These are phyloP conservation scores for Stereocaulon alpinum DNA, from an alignment of 495 filamentous ascomycete genomes.

Conservation along the genomic window DNA sequence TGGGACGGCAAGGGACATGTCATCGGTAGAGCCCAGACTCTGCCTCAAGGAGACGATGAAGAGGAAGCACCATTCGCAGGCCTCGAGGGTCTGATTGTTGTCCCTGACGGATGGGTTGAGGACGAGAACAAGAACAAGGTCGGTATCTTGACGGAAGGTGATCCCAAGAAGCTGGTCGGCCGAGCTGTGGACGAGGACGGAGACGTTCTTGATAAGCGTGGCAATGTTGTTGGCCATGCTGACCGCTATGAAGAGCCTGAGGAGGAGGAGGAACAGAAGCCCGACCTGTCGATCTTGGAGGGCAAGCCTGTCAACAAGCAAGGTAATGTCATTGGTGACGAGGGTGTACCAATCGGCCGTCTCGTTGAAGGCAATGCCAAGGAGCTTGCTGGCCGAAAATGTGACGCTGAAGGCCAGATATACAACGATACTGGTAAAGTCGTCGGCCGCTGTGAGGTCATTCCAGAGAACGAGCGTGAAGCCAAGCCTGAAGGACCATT, in stretches of 20 bases:
- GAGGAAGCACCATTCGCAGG: conserved; percentile 54
- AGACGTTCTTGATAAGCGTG: conserved; percentile 52
- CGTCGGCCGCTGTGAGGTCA: conserved; percentile 63
- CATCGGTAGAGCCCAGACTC: conserved; percentile 47
- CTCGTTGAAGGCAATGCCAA: conserved; percentile 58
- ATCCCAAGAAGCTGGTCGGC: conserved; percentile 53
- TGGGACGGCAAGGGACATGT: conserved; percentile 50
- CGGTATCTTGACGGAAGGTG: conserved; percentile 49
- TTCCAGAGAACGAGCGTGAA: conserved; percentile 62
- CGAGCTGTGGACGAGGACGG: conserved; percentile 55
- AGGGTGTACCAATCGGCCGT: conserved; percentile 61
- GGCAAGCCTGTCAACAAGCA: conserved; percentile 66
- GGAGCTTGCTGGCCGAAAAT: conserved; percentile 56
- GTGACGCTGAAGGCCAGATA: conserved; percentile 63
- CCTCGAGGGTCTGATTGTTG: conserved; percentile 51
- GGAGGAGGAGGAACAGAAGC: conserved; percentile 29
- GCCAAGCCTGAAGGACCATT: conserved; percentile 63
- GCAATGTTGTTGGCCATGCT: conserved; percentile 50
- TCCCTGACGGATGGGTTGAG: conserved; percentile 47
- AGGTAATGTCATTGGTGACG: conserved; percentile 61
- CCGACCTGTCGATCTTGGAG: conserved; percentile 55
- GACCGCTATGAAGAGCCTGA: conserved; percentile 42
- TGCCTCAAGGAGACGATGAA: conserved; percentile 47
- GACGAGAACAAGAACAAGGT: conserved; percentile 51
- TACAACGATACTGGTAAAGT: conserved; percentile 64